Base-by-base conservation (phyloP, 352 stramenopile genomes). In the Phytopythium aichiense region DNA sequence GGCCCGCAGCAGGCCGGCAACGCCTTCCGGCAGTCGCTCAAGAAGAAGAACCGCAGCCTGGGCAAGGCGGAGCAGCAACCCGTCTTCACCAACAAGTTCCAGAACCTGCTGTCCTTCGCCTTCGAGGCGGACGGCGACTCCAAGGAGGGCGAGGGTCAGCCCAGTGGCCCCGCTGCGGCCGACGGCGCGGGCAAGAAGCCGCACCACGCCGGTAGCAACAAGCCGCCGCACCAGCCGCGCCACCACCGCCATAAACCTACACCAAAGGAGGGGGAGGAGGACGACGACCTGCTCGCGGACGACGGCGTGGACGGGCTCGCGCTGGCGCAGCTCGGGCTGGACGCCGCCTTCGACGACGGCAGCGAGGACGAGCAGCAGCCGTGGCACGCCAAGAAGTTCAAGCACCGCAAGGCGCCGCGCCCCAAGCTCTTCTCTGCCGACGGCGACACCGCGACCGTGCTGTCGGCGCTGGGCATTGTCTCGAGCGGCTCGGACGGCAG, bases 41-140 rank as follows among this genome's bases (percentile, higher is more conserved):
- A 71, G 54, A 77, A 80, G 42, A 65, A 57, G 56, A n/a, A 46
- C 30, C 45, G 58, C 38, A 52, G 33, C 16, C 42, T 38, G 11
- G 30, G 12, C 50, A 61, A 61, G 22, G 52, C 46, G 23, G 52
- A 58, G 43, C 63, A 87, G 48, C 58, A 52, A 18, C 68, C 71
- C 6, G 77, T 89, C 48, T 90, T 89, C 58, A 91, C 84, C 23
- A 89, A 92, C 74, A 91, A 92, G 67, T 92, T 92, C 56, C 81
- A 91, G 70, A 92, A 92, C 68, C 61, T 92, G 56, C 60, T 92
- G 56, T 91, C 77, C 53, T 89, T 91, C 61, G 79, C 81, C 16
- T 81, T 89, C 22, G 78, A 89, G 13, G 74, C 84, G 13, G 69
- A 69, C 35, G 35, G 35, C 9, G 9, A 40, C 9, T 5, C 35